Evolutionary conservation across 2,329 filamentous ascomycete genomes (phyloP), one percentile per base, ranked within the genome.

Genomic region (Lecanicillium sp.): DNA sequence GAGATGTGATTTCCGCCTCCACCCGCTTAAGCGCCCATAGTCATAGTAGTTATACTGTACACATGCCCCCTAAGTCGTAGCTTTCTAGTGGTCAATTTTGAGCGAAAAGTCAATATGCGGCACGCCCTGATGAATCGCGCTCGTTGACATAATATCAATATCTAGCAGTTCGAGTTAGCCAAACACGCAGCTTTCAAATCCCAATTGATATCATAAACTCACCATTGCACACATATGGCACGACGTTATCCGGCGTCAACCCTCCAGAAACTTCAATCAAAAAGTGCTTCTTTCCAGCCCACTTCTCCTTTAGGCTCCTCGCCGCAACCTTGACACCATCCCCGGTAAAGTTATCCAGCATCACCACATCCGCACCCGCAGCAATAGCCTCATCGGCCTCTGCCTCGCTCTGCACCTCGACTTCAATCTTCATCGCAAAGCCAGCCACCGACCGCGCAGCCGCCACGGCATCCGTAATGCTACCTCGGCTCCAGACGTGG

Each of bases 121-220:
- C 3, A 94, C 87, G 3, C 92, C 90, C 65, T 98, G 92, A 55
- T 98, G 92, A 54, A 98, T 95, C 37, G 85, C 90, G 58, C 89
- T 95, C 31, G 90, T 95, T 31, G 89, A 95, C 51, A 96, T 80
- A 49, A 98, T 89, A 62, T 98, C 92, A 49, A 98, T 80, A 63
- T 96, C 88, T 73, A 63, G 2, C 20, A 30, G 3, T 28, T 38
- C n/a, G 3, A 33, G 40, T 39, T 30, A 44, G 36, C 14, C 22
- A 15, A 14, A 41, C 15, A 16, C 22, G 3, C 3, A 28, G 11
- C 7, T n/a, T 11, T 18, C n/a, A 4, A 18, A 4, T 4, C 7
- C 9, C 20, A 13, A 34, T 5, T 25, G 4, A 9, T 13, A 4
- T 11, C 11, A 9, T 33, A 25, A 14, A 66, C 76, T 58, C 51